A percentile compares a stretch with the other conserved stretches of the same genome.
These are phyloP conservation scores for Aspergillus fumigatus DNA, from an alignment of 2,329 filamentous ascomycete species.

Conservation along the genomic window DNA sequence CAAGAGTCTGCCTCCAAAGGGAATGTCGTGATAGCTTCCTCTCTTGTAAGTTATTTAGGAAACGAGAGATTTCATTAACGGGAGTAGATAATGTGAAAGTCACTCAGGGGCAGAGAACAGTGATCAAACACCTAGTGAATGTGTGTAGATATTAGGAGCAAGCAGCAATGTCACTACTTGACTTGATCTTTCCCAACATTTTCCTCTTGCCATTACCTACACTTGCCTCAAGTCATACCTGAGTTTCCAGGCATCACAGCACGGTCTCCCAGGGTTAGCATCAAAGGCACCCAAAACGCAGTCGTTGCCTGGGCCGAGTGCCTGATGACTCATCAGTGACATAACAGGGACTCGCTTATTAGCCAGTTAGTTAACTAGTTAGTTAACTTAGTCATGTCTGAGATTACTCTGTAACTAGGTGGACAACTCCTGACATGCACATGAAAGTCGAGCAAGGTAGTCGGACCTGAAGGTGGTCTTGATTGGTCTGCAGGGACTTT, in stretches of 20 bases:
- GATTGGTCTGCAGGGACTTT: background rate
- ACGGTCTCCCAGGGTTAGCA: background rate
- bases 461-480: too few species aligned
- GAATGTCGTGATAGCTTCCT: background rate
- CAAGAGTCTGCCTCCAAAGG: background rate
- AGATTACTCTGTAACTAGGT: too few species aligned
- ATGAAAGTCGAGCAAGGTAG: background rate
- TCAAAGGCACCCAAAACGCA: background rate
- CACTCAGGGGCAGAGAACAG: background rate
- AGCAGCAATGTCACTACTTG: background rate
- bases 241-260: too few species aligned
- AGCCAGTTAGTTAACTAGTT: too few species aligned
- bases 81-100: background rate
- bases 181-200: background rate
- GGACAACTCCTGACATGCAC: background rate
- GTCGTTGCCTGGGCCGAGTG: background rate
- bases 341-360: background rate
- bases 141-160: background rate
- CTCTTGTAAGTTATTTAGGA: background rate
- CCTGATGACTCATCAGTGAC: background rate
- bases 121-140: background rate
- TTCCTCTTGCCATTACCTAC: background rate
- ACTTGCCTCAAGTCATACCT: background rate
- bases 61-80: background rate
- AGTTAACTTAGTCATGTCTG: background rate